Conservation (phyloP, 768 basidiomycete species). For the Amanita molliuscula region DNA sequence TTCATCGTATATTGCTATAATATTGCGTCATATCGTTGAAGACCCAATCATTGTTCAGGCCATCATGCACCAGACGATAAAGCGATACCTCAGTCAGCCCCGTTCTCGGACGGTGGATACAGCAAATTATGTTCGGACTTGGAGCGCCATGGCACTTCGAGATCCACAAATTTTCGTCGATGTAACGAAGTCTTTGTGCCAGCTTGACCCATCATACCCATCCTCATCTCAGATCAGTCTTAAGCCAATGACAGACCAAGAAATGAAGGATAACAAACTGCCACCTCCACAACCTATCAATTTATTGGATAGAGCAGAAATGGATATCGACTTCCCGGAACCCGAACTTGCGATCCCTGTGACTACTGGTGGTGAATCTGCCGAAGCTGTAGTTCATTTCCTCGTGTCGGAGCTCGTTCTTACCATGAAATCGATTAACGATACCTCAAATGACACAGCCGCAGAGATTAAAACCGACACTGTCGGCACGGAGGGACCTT, state of each 20-base stretch:
- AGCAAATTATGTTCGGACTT: slow-evolving; percentile 61
- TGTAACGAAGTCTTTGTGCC: slow-evolving; percentile 59
- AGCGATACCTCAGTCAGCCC: slow-evolving; percentile 67
- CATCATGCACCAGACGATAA: slow-evolving; percentile 78
- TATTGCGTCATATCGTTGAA: slow-evolving; percentile 89
- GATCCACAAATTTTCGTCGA: slow-evolving; percentile 71
- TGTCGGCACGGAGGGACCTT: background rate
- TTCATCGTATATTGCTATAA: slow-evolving; percentile 76
- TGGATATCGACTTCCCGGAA: slow-evolving; percentile 30
- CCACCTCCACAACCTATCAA: slow-evolving; percentile 14
- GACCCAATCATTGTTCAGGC: slow-evolving; percentile 51
- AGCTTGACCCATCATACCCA: slow-evolving; percentile 58
- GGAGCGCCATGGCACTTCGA: slow-evolving; percentile 72
- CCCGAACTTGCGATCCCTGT: slow-evolving; percentile 29
- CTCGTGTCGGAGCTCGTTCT: slow-evolving; percentile 63
- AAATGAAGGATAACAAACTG: slow-evolving; percentile 1
- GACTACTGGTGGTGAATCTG: slow-evolving; percentile 27
- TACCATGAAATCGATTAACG: slow-evolving; percentile 35
- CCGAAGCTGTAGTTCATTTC: slow-evolving; percentile 57
- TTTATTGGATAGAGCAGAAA: slow-evolving; percentile 12
- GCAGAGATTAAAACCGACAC: slow-evolving; percentile 1
- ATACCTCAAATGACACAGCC: slow-evolving; percentile 6
- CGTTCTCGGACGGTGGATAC: slow-evolving; percentile 62
- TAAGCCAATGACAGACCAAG: slow-evolving; percentile 18
- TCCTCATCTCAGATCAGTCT: slow-evolving; percentile 47